Percentiles rank a stretch among this genome's conserved stretches.
Conservation (phyloP, 805 yeast genomes). For the Ogataea pilisensis region DNA sequence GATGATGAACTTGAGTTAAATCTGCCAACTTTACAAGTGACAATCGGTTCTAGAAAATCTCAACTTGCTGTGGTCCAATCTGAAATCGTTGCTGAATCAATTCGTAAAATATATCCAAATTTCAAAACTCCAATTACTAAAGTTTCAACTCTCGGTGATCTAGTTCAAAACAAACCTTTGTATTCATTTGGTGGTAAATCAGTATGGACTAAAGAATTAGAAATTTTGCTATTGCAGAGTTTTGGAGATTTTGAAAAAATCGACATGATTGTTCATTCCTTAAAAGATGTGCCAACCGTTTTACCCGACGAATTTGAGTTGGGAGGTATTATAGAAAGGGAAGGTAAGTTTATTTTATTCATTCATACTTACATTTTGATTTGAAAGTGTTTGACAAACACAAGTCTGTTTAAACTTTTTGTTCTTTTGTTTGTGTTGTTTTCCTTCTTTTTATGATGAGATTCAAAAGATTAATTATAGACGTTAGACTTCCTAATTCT, state of each 20-base stretch:
- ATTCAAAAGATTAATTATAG: constrained; percentile 24
- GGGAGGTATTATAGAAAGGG: constrained; percentile 82
- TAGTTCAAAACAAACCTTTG: constrained; percentile 76
- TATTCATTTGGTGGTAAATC: constrained; percentile 96
- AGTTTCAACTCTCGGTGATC: constrained; percentile 85
- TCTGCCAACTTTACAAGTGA: constrained; percentile 18
- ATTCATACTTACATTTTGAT: too few species aligned
- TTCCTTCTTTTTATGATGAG: constrained; percentile 23
- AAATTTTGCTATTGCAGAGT: constrained; percentile 63
- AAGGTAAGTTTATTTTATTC: constrained; percentile 40
- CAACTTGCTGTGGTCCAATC: constrained; percentile 84
- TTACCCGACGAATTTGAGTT: constrained; percentile 86
- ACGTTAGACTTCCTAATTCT: constrained; percentile 37
- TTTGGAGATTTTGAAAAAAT: constrained; percentile 62
- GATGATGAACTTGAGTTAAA: constrained; percentile 15
- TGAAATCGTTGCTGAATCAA: constrained; percentile 60
- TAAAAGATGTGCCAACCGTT: constrained; percentile 87
- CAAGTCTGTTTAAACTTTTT: too few species aligned
- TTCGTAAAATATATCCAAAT: constrained; percentile 56
- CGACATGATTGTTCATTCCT: constrained; percentile 88
- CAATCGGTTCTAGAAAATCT: constrained; percentile 88
- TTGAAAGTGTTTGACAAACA: too few species aligned
- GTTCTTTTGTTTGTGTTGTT: constrained; percentile 1
- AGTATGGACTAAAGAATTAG: constrained; percentile 94
- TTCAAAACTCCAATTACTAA: constrained; percentile 74